Base-by-base conservation (phyloP, 148 eudicot genomes). In the Beta vulgaris region DNA sequence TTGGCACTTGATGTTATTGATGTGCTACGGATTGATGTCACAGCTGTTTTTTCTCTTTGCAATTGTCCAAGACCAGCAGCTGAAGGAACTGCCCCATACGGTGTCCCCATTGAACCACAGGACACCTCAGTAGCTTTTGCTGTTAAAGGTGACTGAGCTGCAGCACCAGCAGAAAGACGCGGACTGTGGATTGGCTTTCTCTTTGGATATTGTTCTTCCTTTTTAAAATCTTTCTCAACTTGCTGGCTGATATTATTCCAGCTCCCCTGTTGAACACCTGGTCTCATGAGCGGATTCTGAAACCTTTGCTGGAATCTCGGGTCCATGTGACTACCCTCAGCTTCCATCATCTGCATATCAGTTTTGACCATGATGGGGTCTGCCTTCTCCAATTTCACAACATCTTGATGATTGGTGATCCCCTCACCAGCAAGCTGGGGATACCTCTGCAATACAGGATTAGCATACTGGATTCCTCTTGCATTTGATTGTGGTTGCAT, bases 161-260 rank as follows among this genome's bases (percentile, higher is more conserved):
- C 82, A 77, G 88, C 86, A 68, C 96, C 91, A 80, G 88, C 78
- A 76, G 97, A 89, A 73, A 84, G 78, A 73, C 93, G 96, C 14
- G 98, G 96, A 84, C 96, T 95, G 69, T 86, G 99, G 36, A 73
- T 91, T 16, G 82, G 58, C 81, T 89, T 92, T 76, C 89, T 89
- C 76, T 88, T 95, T 71, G 74, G 84, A 68, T 73, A 74, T 31
- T 80, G 89, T 31, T 88, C 98, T 69, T 95, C 99, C 80, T 91
- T 95, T 75, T 86, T 88, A 37, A 78, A 78, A 82, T 79, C 85
- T 69, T 85, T 88, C 49, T 93, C 95, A 71, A 82, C 77, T 64
- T 83, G 82, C 81, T 86, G 95, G 71, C 81, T 80, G 49, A 80
- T 79, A 86, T 54, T 82, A 80, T 79, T 89, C 99, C 96, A 90